These are phyloP conservation scores for Phytopythium delawarense DNA, from an alignment of 352 stramenopile species.

Conservation along the genomic window DNA sequence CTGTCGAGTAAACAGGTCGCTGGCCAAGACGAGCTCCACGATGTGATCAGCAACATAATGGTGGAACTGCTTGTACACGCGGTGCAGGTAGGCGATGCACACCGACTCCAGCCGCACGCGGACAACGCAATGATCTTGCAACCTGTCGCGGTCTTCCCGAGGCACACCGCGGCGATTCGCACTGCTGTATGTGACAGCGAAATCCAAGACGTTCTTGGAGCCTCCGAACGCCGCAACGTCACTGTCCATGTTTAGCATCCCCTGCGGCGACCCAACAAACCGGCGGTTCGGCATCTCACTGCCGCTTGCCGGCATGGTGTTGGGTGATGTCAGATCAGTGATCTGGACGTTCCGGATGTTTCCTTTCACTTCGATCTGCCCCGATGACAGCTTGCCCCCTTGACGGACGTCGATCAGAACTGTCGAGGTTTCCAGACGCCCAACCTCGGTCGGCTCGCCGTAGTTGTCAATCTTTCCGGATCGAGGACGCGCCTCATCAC, in stretches of 20 bases:
- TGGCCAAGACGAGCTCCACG: conserved; percentile 13
- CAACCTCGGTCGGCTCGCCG: conserved; percentile 1
- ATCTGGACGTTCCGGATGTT: conserved; percentile 68
- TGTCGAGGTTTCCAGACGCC: conserved; percentile 26
- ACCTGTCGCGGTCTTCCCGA: background rate
- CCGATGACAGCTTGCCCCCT: conserved; percentile 10
- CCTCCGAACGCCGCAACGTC: conserved; percentile 42
- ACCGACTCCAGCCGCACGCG: conserved; percentile 73
- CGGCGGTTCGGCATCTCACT: conserved; percentile 55
- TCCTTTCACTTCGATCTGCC: conserved; percentile 45
- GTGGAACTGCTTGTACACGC: conserved; percentile 84
- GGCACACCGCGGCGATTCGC: conserved; percentile 3
- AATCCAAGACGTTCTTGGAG: conserved; percentile 69
- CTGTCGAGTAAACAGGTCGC: conserved; percentile 22
- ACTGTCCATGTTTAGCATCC: conserved; percentile 28
- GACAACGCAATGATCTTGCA: conserved; percentile 19
- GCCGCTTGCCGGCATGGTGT: conserved; percentile 20
- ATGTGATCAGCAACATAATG: conserved; percentile 72
- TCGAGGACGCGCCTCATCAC: conserved; percentile 18
- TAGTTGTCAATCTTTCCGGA: conserved; percentile 8
- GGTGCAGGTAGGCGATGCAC: conserved; percentile 78
- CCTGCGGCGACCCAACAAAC: conserved; percentile 63
- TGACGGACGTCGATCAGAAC: conserved; percentile 24
- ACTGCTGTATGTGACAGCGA: conserved; percentile 29
- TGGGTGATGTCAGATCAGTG: conserved; percentile 56